A percentile compares a stretch with the other conserved stretches of the same genome.
phyloP scores from a whole-genome alignment of 768 basidiomycete genomes.

The Lepiota venenata region DNA sequence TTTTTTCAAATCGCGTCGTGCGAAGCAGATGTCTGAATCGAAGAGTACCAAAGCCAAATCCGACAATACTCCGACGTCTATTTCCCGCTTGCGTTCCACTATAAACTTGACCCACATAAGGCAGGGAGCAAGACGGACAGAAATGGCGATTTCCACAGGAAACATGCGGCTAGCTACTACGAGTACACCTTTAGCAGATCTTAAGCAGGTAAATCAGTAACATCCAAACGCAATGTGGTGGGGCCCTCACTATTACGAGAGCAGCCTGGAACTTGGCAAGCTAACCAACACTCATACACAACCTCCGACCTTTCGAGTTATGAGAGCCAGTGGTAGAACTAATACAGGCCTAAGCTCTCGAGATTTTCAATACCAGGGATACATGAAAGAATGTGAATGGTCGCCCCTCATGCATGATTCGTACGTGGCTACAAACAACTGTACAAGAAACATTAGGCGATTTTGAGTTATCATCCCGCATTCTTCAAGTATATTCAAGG shows the following conservation, averaged over 20 bases:
- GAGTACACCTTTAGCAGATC: conserved; percentile 58
- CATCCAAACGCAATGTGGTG: conserved; percentile 35
- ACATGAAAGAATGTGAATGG: conserved; percentile 98
- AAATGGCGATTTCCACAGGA: conserved; percentile 99
- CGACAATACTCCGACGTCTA: too few relatives aligned
- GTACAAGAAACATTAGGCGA: conserved; percentile 96
- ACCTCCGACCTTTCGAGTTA: not conserved
- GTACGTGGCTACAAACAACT: conserved; percentile 88
- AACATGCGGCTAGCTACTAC: conserved; percentile 95
- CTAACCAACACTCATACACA: conserved; percentile 94
- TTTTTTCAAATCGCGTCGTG: conserved; percentile 14
- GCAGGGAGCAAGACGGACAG: conserved; percentile 88
- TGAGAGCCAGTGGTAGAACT: too few relatives aligned
- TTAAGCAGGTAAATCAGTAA: conserved; percentile 55
- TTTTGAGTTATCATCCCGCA: conserved; percentile 82
- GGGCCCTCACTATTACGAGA: conserved; percentile 93
- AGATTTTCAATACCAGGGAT: conserved; percentile 97
- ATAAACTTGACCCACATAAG: not conserved
- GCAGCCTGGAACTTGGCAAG: conserved; percentile 98
- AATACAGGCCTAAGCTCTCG: conserved; percentile 52
- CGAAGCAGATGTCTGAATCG: too few relatives aligned
- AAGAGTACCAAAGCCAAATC: too few relatives aligned
- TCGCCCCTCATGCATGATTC: conserved; percentile 97
- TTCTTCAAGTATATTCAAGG: too few relatives aligned
- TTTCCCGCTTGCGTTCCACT: too few relatives aligned